Conservation (phyloP, 805 yeast species). For the Dipodascus geniculatus region DNA sequence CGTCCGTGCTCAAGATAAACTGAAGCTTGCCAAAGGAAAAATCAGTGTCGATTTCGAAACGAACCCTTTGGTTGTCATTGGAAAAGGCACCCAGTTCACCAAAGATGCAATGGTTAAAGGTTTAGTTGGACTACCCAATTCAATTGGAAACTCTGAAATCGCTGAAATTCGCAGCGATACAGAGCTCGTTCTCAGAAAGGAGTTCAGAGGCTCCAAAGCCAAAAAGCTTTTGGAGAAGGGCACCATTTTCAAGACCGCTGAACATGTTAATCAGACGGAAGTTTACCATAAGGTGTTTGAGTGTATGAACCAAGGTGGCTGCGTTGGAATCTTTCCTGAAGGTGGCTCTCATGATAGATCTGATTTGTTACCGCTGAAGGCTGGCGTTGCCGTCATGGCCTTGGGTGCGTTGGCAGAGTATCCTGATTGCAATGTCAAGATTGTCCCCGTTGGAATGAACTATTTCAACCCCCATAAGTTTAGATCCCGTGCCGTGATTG, state of each 20-base stretch:
- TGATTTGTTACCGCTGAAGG: conserved; percentile 80
- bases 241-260: conserved; percentile 58
- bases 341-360: conserved; percentile 98
- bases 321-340: conserved; percentile 92
- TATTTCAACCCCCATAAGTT: conserved; percentile 94
- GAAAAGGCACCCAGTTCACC: conserved; percentile 58
- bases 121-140: conserved; percentile 62
- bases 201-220: conserved; percentile 46
- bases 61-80: conserved; percentile 46
- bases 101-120: conserved; percentile 53
- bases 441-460: conserved; percentile 96
- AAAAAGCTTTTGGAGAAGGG: conserved; percentile 38
- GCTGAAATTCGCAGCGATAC: conserved; percentile 59
- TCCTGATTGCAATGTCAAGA: conserved; percentile 65
- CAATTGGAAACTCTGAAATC: conserved; percentile 67
- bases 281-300: conserved; percentile 80
- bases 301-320: conserved; percentile 67
- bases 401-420: conserved; percentile 79
- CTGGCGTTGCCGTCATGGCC: conserved; percentile 98
- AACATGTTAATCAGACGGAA: conserved; percentile 70
- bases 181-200: conserved; percentile 54
- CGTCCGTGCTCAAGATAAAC: conserved; percentile 79
- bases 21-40: conserved; percentile 54
- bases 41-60: conserved; percentile 41
- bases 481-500: conserved; percentile 89